Conservation (phyloP, 2,329 filamentous ascomycete genomes). For the Verticillium isaacii region DNA sequence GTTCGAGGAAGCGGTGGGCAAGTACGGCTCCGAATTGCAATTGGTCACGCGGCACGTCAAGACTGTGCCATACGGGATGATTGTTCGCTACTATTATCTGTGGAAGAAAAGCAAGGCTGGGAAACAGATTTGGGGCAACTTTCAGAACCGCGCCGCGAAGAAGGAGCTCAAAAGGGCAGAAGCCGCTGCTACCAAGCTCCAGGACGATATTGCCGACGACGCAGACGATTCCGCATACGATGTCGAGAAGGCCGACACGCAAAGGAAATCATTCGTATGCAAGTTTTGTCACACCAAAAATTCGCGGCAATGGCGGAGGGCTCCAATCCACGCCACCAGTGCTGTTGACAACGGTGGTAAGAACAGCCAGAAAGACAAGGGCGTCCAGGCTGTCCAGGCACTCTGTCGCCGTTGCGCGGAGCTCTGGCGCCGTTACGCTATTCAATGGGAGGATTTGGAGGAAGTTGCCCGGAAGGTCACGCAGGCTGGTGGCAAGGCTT, state of each 20-base stretch:
- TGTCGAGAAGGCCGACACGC: constrained; percentile 71
- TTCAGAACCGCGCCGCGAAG: constrained; percentile 81
- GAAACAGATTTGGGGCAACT: constrained; percentile 84
- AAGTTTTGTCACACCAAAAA: constrained; percentile 82
- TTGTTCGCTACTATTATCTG: constrained; percentile 92
- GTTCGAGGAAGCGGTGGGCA: constrained; percentile 86
- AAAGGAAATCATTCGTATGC: constrained; percentile 83
- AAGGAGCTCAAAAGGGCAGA: constrained; percentile 76
- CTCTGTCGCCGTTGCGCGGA: constrained; percentile 88
- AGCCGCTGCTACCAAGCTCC: constrained; percentile 67
- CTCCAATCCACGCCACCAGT: constrained; percentile 65
- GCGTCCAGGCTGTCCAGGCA: constrained; percentile 68
- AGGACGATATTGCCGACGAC: constrained; percentile 89
- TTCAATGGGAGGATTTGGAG: constrained; percentile 92
- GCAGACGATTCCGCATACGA: constrained; percentile 96
- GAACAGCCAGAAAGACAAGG: constrained; percentile 72
- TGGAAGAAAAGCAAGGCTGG: constrained; percentile 95
- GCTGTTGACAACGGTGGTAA: constrained; percentile 62
- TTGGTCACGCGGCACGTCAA: constrained; percentile 81
- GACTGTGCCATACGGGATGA: constrained; percentile 70
- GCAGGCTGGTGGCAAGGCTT: constrained; percentile 72
- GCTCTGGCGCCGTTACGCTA: constrained; percentile 91
- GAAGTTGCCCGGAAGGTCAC: constrained; percentile 86
- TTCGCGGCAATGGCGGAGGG: constrained; percentile 87
- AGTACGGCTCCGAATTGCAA: constrained; percentile 86